Conservation (phyloP, 2,329 filamentous ascomycete species). For the Fusarium secorum region DNA sequence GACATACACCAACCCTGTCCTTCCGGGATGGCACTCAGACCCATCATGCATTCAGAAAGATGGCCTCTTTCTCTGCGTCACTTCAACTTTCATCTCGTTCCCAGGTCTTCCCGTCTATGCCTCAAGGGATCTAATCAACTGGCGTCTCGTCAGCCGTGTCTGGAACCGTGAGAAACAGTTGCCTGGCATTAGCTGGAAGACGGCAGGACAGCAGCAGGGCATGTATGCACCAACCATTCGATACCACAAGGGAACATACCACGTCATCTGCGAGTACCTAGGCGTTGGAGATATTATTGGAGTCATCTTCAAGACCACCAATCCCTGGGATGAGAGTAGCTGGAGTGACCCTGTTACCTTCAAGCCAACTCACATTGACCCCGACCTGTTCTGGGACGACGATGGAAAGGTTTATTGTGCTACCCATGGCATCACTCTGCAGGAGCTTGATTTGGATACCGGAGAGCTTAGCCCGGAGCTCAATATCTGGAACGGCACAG, state of each 20-base stretch:
- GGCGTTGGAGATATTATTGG: slow-evolving; percentile 16
- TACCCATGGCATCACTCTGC: slow-evolving; percentile 41
- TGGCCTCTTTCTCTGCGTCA: slow-evolving; percentile 60
- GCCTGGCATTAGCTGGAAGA: slow-evolving; percentile 45
- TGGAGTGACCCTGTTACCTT: slow-evolving; percentile 43
- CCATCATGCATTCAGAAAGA: slow-evolving; percentile 55
- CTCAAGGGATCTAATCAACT: slow-evolving; percentile 59
- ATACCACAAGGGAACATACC: slow-evolving; percentile 54
- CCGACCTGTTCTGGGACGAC: slow-evolving; percentile 60
- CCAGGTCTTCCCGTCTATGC: slow-evolving; percentile 62
- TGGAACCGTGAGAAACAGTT: slow-evolving; percentile 53
- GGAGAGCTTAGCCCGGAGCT: slow-evolving; percentile 40
- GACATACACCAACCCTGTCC: slow-evolving; percentile 51
- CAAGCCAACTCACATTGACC: slow-evolving; percentile 50
- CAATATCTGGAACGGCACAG: slow-evolving; percentile 58
- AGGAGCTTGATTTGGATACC: slow-evolving; percentile 28
- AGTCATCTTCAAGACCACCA: slow-evolving; percentile 20
- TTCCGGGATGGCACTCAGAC: slow-evolving; percentile 60
- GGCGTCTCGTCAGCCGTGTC: slow-evolving; percentile 55
- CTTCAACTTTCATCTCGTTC: slow-evolving; percentile 61
- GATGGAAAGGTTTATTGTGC: slow-evolving; percentile 62
- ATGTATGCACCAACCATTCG: slow-evolving; percentile 59
- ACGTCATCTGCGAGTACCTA: slow-evolving; percentile 43
- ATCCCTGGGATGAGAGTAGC: slow-evolving; percentile 32
- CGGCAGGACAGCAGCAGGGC: slow-evolving; percentile 46